Evolutionary conservation across 352 stramenopile species (phyloP).

Genomic region (Phytophthora idaei): DNA sequence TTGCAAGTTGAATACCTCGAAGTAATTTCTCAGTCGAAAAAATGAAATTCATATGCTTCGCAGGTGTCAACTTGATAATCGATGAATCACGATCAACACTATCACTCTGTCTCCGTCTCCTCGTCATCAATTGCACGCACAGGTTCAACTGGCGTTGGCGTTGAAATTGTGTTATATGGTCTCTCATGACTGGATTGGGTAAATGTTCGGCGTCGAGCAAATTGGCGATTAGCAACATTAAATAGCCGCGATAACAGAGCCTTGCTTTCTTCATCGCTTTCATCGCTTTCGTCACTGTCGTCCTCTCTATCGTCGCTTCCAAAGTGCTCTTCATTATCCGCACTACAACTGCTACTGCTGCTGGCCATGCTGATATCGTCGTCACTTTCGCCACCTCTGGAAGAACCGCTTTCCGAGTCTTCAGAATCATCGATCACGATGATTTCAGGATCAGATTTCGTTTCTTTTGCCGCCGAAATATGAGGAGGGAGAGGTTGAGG

Average conservation of each 20-base stretch:
- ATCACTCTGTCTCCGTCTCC: conserved; percentile 36
- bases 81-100: no score
- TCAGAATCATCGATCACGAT: conserved; percentile 20
- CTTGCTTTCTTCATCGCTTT: conserved; percentile 23
- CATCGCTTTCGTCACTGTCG: conserved; percentile 24
- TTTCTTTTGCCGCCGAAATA: background rate
- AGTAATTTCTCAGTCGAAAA: no score
- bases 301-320: conserved; percentile 17
- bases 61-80: no score
- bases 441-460: background rate
- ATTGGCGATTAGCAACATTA: conserved; percentile 3
- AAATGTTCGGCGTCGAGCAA: background rate
- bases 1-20: no score
- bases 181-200: background rate
- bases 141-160: background rate
- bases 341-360: conserved; percentile 15
- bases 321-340: conserved; percentile 24
- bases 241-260: conserved; percentile 15
- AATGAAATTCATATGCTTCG: no score
- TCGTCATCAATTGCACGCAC: conserved; percentile 22
- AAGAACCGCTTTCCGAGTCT: conserved; percentile 1
- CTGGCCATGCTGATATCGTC: conserved; percentile 16
- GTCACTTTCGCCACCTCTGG: conserved; percentile 12
- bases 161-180: background rate
- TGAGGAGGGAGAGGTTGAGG: background rate